Evolutionary conservation across 345 rosid genomes (phyloP).

Genomic region (Salix udensis): DNA sequence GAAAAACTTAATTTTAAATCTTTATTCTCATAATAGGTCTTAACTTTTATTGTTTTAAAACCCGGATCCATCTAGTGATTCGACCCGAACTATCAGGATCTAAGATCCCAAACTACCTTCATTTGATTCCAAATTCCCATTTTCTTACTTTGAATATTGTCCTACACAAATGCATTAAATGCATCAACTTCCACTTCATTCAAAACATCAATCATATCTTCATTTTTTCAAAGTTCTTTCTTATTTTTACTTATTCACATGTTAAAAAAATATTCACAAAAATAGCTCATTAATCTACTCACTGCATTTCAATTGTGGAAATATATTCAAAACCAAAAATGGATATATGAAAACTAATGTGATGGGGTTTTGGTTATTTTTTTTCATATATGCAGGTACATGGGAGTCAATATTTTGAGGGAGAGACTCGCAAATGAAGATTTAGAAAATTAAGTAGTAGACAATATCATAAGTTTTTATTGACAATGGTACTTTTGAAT

Average conservation of each 20-base stretch:
- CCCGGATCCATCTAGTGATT: no score
- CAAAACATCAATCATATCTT: neutral
- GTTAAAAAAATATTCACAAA: neutral
- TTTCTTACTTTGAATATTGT: no score
- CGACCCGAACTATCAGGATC: no score
- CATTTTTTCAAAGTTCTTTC: neutral
- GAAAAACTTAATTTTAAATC: no score
- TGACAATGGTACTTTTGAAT: neutral
- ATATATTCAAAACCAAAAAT: neutral
- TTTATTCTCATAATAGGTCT: no score
- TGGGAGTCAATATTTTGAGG: conserved; percentile 46
- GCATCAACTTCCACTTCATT: neutral
- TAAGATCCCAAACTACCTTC: no score
- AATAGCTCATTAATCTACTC: neutral
- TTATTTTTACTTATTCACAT: neutral
- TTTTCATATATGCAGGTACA: conserved; percentile 39
- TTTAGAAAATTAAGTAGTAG: neutral
- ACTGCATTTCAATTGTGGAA: neutral
- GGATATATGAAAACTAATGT: neutral
- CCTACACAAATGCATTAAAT: no score
- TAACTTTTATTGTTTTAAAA: no score
- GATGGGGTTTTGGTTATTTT: neutral
- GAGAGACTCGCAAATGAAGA: conserved; percentile 35
- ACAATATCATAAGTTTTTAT: neutral
- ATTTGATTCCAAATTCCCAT: no score